phyloP scores from a whole-genome alignment of 495 filamentous ascomycete genomes.

The Aspergillus conjunctus region DNA sequence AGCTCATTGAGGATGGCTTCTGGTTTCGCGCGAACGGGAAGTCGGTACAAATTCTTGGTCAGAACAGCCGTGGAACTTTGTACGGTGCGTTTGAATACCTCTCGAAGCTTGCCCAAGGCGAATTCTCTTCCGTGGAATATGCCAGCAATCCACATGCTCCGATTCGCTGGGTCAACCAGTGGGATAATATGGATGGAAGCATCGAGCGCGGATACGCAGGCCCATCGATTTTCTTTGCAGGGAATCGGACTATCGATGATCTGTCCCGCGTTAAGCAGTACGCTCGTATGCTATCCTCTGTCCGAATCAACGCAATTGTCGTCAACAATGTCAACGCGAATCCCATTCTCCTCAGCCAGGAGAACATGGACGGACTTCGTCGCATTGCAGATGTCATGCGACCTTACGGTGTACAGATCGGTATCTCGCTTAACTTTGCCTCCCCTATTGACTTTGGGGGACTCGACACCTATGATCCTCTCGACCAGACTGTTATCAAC shows the following conservation, averaged over 20 bases:
- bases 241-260: constrained; percentile 56
- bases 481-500: constrained; percentile 57
- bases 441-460: constrained; percentile 60
- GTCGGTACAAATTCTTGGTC: constrained; percentile 60
- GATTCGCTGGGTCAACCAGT: constrained; percentile 72
- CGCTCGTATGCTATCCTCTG: constrained; percentile 67
- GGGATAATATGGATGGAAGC: constrained; percentile 72
- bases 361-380: constrained; percentile 62
- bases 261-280: constrained; percentile 62
- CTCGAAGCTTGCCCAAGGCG: constrained; percentile 62
- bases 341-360: constrained; percentile 51
- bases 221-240: constrained; percentile 66
- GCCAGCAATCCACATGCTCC: constrained; percentile 60
- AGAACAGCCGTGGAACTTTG: constrained; percentile 67
- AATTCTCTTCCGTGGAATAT: constrained; percentile 55
- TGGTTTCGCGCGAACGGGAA: constrained; percentile 52
- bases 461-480: constrained; percentile 64
- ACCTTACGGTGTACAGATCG: constrained; percentile 67
- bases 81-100: constrained; percentile 74
- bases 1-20: constrained; percentile 64
- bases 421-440: constrained; percentile 68
- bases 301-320: constrained; percentile 65
- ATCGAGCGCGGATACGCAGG: constrained; percentile 74
- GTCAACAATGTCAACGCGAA: constrained; percentile 79
- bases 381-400: constrained; percentile 65